Percentiles rank a stretch among this genome's conserved stretches.
phyloP scores from a whole-genome alignment of 768 basidiomycete species.

The Suillus weaverae region DNA sequence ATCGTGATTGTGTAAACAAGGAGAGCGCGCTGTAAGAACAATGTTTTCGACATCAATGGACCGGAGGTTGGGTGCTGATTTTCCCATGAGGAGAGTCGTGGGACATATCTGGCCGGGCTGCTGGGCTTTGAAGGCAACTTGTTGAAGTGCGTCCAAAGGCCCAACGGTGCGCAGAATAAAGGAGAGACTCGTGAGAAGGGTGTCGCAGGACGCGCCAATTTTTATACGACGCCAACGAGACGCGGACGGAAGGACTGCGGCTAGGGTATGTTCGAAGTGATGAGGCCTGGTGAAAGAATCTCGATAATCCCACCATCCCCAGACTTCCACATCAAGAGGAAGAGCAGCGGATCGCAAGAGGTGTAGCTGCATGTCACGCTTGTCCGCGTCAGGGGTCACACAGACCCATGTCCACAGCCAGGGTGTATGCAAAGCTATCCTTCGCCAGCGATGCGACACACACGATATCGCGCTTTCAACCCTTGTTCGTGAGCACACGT shows the following conservation, averaged over 20 bases:
- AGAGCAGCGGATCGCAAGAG: not conserved
- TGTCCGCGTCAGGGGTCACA: slow-evolving; percentile 20
- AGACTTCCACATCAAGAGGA: slow-evolving; percentile 28
- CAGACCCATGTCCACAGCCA: slow-evolving; percentile 31
- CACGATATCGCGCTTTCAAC: slow-evolving; percentile 27
- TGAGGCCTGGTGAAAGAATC: slow-evolving; percentile 24
- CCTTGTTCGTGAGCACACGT: slow-evolving; percentile 18
- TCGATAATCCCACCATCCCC: slow-evolving; percentile 31
- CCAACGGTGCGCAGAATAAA: slow-evolving; percentile 24
- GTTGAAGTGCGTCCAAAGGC: slow-evolving; percentile 23
- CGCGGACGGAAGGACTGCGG: slow-evolving; percentile 26
- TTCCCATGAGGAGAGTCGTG: slow-evolving; percentile 25
- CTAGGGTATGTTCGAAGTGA: slow-evolving; percentile 27
- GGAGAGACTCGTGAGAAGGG: slow-evolving; percentile 30
- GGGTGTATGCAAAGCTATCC: slow-evolving; percentile 30
- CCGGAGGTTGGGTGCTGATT: slow-evolving; percentile 18
- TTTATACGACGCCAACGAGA: slow-evolving; percentile 30
- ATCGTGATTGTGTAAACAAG: slow-evolving; percentile 16
- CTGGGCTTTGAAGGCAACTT: slow-evolving; percentile 31
- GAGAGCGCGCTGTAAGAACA: slow-evolving; percentile 21
- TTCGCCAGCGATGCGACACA: slow-evolving; percentile 35
- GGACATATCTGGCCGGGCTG: slow-evolving; percentile 31
- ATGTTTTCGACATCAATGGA: slow-evolving; percentile 32
- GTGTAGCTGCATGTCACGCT: not conserved
- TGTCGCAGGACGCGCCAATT: slow-evolving; percentile 27